These are phyloP conservation scores for Marasmius oreades DNA, from an alignment of 1,284 basidiomycete genomes.

Conservation along the genomic window DNA sequence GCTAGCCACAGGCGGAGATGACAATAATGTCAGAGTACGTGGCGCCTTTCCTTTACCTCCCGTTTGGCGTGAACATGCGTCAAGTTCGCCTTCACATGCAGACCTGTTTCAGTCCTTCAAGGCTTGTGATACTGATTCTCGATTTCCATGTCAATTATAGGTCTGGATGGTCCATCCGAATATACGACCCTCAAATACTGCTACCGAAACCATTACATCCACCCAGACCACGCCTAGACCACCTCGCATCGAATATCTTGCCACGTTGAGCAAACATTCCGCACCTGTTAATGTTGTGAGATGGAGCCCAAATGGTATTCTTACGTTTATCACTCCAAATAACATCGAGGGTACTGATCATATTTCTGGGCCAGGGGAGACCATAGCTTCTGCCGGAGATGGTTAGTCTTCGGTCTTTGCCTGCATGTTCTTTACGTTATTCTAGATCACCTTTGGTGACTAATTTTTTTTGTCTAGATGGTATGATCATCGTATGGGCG, in stretches of 20 bases:
- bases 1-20: conserved; percentile 93
- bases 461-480: conserved; percentile 58
- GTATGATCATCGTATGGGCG: conserved; percentile 96
- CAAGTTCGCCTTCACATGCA: neutral
- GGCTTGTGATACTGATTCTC: conserved; percentile 13
- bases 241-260: conserved; percentile 94
- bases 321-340: conserved; percentile 2
- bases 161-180: conserved; percentile 95
- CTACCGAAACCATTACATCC: conserved; percentile 44
- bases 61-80: neutral
- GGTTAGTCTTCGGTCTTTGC: conserved; percentile 50
- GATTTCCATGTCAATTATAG: conserved; percentile 36
- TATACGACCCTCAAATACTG: conserved; percentile 60
- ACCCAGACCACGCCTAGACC: conserved; percentile 53
- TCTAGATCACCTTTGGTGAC: neutral
- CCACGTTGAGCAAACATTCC: conserved; percentile 91
- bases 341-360: conserved; percentile 1
- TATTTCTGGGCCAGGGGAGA: conserved; percentile 54
- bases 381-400: conserved; percentile 92
- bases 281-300: conserved; percentile 96
- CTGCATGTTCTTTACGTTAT: conserved; percentile 8
- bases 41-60: neutral
- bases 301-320: conserved; percentile 86
- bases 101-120: conserved; percentile 3
- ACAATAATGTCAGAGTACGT: conserved; percentile 94